Base-by-base conservation (phyloP, 257 asterid species). In the Galeopsis tetrahit region DNA sequence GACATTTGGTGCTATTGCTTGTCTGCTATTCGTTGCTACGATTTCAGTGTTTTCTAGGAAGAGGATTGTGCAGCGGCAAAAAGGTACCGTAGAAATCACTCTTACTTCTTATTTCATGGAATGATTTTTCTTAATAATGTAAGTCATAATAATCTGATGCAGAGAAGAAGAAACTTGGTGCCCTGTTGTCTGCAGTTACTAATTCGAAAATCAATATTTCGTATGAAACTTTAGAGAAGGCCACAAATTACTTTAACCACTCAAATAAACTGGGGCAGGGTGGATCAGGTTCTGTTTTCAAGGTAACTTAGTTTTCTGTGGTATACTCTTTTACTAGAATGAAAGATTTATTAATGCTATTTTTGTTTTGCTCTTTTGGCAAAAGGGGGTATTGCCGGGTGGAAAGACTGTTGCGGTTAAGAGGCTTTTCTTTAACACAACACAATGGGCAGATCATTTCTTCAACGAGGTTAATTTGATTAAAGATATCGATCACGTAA, bases 361-460 rank as follows among this genome's bases (percentile, higher is more conserved):
- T 42, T n/a, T 10, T n/a, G 35, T 40, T 64, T 64, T 52, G 51
- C 36, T 59, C 28, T 35, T 10, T n/a, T 56, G 51, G 28, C 44
- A 60, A 68, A 75, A 89, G 94, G 97, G 97, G 38, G 71, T 83
- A 49, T 65, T 90, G 67, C 85, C 92, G 17, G 68, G 78, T 70
- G 97, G 96, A 7, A 76, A 83, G 72, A 68, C 57, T 2, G 85
- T 90, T 40, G 97, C 97, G 3, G 76, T 90, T 70, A 88, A 90
- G 80, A 80, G 96, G 81, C 89, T 90, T 14, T 87, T 87, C 85
- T 90, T 88, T 70, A 86, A 80, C 77, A 84, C 93, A 2, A 82
- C 86, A 8, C 97, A 90, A 38, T 89, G 96, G 96, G 97, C 82
- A 10, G 96, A 90, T 66, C 94, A 90, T 74, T 88, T 90, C 84